Percentiles rank a stretch among this genome's conserved stretches.
phyloP scores from a whole-genome alignment of 2,329 filamentous ascomycete species.

The Leptographium radiaticola region DNA sequence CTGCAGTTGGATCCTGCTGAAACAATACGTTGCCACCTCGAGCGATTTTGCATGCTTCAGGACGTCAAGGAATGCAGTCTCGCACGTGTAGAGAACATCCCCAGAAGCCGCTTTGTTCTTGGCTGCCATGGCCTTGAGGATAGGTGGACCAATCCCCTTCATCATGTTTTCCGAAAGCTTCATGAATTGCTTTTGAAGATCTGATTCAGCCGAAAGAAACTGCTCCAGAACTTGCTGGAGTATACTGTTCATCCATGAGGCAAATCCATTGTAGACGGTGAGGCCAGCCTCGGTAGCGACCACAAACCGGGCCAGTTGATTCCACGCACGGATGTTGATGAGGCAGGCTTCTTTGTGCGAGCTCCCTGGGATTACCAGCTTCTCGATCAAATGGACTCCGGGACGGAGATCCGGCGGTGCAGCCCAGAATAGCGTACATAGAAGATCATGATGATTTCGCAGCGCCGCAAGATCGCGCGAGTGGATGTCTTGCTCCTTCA shows the following conservation, averaged over 20 bases:
- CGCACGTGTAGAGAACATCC: conserved; percentile 37
- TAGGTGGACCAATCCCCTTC: conserved; percentile 26
- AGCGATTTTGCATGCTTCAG: conserved; percentile 32
- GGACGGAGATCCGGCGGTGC: conserved; percentile 42
- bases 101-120: conserved; percentile 39
- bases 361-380: conserved; percentile 42
- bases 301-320: conserved; percentile 46
- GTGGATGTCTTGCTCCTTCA: conserved; percentile 47
- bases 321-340: conserved; percentile 51
- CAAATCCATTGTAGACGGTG: conserved; percentile 34
- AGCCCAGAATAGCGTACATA: conserved; percentile 54
- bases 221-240: conserved; percentile 45
- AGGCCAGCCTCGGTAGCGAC: conserved; percentile 29
- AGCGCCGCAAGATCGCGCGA: conserved; percentile 50
- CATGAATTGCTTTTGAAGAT: conserved; percentile 42
- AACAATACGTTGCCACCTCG: conserved; percentile 31
- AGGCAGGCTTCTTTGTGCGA: conserved; percentile 55
- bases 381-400: conserved; percentile 39
- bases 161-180: conserved; percentile 33
- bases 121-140: conserved; percentile 35
- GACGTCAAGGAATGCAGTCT: conserved; percentile 36
- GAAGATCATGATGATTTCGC: conserved; percentile 55
- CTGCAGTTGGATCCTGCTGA: conserved; percentile 37
- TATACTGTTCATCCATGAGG: conserved; percentile 42
- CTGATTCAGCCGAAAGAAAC: conserved; percentile 40